A percentile compares a stretch with the other conserved stretches of the same genome.
Conservation (phyloP, 2,329 filamentous ascomycete genomes). For the Chrysosporium queenslandicum region DNA sequence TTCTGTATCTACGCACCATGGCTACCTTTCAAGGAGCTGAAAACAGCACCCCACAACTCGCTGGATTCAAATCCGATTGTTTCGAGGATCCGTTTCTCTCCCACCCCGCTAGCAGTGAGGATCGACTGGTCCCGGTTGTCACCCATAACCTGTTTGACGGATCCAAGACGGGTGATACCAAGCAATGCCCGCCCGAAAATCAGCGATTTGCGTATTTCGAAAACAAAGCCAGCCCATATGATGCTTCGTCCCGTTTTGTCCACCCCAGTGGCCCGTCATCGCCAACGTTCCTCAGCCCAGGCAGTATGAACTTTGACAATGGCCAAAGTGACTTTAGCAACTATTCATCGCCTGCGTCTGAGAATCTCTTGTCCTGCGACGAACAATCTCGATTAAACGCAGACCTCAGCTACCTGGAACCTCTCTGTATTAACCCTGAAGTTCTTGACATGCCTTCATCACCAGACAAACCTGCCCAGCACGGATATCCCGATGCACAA, state of each 20-base stretch:
- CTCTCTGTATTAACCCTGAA: conserved; percentile 11
- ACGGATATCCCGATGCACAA: background rate
- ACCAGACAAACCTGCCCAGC: background rate
- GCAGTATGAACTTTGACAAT: conserved; percentile 22
- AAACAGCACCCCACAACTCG: background rate
- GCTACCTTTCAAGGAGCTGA: background rate
- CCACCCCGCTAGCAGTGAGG: conserved; percentile 31
- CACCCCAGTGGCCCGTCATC: conserved; percentile 14
- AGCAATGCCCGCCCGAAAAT: background rate
- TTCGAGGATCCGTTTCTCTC: conserved; percentile 22
- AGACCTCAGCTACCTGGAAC: background rate
- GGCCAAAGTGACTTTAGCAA: conserved; percentile 10
- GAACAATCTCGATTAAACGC: background rate
- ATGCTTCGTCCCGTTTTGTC: conserved; percentile 9
- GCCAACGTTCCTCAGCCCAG: conserved; percentile 25
- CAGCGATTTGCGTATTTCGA: conserved; percentile 2
- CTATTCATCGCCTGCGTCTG: conserved; percentile 10
- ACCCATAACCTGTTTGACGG: conserved; percentile 19
- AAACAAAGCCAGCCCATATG: conserved; percentile 5
- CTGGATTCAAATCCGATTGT: conserved; percentile 7
- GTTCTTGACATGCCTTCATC: conserved; percentile 1
- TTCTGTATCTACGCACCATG: background rate
- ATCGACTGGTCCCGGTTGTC: conserved; percentile 26
- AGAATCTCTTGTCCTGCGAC: background rate
- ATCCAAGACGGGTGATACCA: background rate